Evolutionary conservation across 2,329 filamentous ascomycete species (phyloP).

Genomic region (Zopfia rhizophila): DNA sequence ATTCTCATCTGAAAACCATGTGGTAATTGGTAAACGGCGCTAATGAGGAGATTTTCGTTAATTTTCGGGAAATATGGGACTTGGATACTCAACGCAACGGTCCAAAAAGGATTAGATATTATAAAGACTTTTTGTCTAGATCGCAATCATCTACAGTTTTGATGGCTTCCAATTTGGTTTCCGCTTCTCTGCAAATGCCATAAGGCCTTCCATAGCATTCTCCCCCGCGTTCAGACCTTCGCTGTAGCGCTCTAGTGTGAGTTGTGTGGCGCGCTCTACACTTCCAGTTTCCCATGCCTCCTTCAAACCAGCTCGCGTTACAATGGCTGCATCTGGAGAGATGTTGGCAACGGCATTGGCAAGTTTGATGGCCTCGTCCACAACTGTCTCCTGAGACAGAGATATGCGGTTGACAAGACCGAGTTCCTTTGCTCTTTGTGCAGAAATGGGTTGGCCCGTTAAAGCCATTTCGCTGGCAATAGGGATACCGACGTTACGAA

Average conservation of each 20-base stretch:
- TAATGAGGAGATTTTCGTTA: too few species aligned
- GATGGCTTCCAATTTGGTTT: conserved; percentile 61
- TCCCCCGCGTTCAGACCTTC: conserved; percentile 54
- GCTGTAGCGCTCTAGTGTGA: conserved; percentile 56
- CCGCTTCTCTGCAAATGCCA: conserved; percentile 64
- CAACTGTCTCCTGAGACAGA: conserved; percentile 43
- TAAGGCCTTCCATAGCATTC: conserved; percentile 62
- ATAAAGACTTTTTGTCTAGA: too few species aligned
- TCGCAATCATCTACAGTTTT: conserved; percentile 61
- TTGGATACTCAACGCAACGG: too few species aligned
- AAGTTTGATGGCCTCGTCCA: conserved; percentile 49
- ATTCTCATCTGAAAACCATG: too few species aligned
- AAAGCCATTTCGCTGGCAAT: conserved; percentile 62
- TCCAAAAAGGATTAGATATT: too few species aligned
- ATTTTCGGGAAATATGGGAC: too few species aligned
- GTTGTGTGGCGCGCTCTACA: conserved; percentile 53
- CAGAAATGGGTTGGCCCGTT: conserved; percentile 58
- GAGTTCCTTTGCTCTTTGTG: conserved; percentile 56
- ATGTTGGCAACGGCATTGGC: conserved; percentile 48
- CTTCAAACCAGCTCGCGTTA: conserved; percentile 47
- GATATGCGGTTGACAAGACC: conserved; percentile 55
- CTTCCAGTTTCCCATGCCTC: conserved; percentile 47
- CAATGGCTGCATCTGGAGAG: conserved; percentile 51
- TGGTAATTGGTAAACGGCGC: too few species aligned
- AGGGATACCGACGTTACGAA: conserved; percentile 61